phyloP scores from a whole-genome alignment of 352 stramenopile species.

The Proteromonas lacertae region DNA sequence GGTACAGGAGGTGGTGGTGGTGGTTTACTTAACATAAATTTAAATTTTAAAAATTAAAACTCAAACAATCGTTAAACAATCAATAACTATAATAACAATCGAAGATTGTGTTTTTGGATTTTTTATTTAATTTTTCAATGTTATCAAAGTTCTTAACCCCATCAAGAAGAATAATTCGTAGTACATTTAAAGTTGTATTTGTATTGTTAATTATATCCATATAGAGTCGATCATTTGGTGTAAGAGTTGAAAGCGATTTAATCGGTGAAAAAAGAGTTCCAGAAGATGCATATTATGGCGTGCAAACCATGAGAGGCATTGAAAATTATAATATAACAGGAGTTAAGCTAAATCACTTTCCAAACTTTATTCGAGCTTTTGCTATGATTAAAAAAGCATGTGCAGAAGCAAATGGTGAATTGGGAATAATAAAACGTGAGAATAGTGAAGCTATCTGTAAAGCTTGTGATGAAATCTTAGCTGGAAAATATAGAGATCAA shows the following conservation, averaged over 20 bases:
- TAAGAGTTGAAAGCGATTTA: slow-evolving; percentile 5
- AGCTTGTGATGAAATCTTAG: slow-evolving; percentile 48
- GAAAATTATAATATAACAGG: neutral
- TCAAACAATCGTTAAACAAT: no score
- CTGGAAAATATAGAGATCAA: slow-evolving; percentile 56
- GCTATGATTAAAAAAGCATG: slow-evolving; percentile 31
- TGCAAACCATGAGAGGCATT: slow-evolving; percentile 76
- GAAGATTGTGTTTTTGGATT: no score
- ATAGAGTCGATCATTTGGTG: neutral
- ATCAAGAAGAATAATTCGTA: no score
- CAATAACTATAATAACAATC: no score
- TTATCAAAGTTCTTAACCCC: no score
- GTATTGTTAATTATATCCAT: no score
- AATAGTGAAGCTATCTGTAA: slow-evolving; percentile 27
- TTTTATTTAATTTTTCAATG: no score
- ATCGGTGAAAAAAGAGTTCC: slow-evolving; percentile 38
- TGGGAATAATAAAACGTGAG: slow-evolving; percentile 18
- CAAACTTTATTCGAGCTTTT: slow-evolving; percentile 40
- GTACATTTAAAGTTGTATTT: no score
- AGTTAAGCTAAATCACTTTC: slow-evolving; percentile 9
- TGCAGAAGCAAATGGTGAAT: slow-evolving; percentile 25
- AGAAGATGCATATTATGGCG: slow-evolving; percentile 43
- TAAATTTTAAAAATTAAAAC: no score
- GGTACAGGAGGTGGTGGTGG: no score
- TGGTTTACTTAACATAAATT: no score